These are phyloP conservation scores for Acmispon strigosus DNA, from an alignment of 306 rosid species.

Conservation along the genomic window DNA sequence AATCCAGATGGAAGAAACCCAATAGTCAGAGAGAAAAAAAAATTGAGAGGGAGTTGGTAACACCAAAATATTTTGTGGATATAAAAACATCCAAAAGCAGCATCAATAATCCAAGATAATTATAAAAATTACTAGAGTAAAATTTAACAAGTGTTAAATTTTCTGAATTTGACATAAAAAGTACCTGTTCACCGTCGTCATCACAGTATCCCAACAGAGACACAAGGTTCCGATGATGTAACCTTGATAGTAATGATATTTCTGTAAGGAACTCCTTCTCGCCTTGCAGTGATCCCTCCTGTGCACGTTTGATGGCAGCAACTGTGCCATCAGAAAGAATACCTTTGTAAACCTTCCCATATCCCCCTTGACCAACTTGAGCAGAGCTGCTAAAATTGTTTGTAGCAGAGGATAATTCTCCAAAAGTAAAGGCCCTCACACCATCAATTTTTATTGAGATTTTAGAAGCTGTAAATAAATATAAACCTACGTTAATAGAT, in stretches of 20 bases:
- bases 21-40: slow-evolving; percentile 7
- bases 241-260: slow-evolving; percentile 66
- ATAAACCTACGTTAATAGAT: slow-evolving; percentile 14
- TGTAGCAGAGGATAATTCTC: slow-evolving; percentile 62
- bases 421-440: slow-evolving; percentile 50
- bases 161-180: neutral
- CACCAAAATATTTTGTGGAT: neutral
- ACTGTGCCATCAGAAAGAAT: slow-evolving; percentile 46
- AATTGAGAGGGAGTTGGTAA: neutral
- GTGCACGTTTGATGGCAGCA: slow-evolving; percentile 90
- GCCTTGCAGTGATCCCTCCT: slow-evolving; percentile 74
- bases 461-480: slow-evolving; percentile 47
- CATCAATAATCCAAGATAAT: too few species aligned
- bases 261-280: slow-evolving; percentile 86
- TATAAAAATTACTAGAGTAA: neutral
- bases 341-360: slow-evolving; percentile 81
- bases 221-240: slow-evolving; percentile 85
- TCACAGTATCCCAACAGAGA: slow-evolving; percentile 77
- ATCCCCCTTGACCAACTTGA: slow-evolving; percentile 78
- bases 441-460: slow-evolving; percentile 58
- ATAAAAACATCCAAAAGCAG: too few species aligned
- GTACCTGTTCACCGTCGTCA: slow-evolving; percentile 79
- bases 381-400: slow-evolving; percentile 51
- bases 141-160: neutral
- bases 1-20: slow-evolving; percentile 16